Percentiles rank a stretch among this genome's conserved stretches.
These are phyloP conservation scores for Chaetomium sp. DNA, from an alignment of 2,329 filamentous ascomycete species.

Conservation along the genomic window DNA sequence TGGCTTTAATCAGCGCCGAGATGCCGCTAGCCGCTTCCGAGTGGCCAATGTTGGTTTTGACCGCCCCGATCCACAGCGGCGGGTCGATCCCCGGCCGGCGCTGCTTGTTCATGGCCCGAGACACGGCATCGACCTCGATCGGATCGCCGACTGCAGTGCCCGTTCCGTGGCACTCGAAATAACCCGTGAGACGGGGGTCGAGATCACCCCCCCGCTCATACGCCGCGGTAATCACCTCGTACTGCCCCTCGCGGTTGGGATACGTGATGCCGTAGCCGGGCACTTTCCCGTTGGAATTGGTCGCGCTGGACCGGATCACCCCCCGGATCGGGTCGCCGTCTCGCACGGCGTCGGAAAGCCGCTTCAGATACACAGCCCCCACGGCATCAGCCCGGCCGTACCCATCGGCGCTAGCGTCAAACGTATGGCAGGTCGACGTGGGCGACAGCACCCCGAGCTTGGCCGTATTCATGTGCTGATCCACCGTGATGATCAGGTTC, in stretches of 20 bases:
- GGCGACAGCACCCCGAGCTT: neutral
- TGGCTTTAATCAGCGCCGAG: slow-evolving; percentile 27
- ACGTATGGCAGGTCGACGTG: slow-evolving; percentile 22
- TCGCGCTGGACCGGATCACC: slow-evolving; percentile 23
- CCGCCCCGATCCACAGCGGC: slow-evolving; percentile 23
- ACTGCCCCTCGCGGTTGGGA: slow-evolving; percentile 20
- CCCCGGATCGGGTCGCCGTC: slow-evolving; percentile 24
- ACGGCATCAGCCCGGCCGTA: slow-evolving; percentile 17
- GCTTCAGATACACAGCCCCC: slow-evolving; percentile 9
- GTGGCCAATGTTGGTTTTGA: slow-evolving; percentile 28
- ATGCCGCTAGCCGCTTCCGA: slow-evolving; percentile 21
- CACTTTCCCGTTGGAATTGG: slow-evolving; percentile 24
- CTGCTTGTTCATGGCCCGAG: slow-evolving; percentile 14
- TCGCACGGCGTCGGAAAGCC: slow-evolving; percentile 25
- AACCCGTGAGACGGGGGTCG: neutral
- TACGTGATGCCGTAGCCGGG: slow-evolving; percentile 23
- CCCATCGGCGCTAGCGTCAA: slow-evolving; percentile 25
- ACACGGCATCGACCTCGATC: slow-evolving; percentile 34
- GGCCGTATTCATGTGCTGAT: neutral
- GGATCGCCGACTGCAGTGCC: slow-evolving; percentile 38
- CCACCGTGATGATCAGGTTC: neutral
- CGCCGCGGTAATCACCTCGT: neutral
- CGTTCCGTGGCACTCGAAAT: slow-evolving; percentile 30
- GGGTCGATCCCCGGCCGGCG: slow-evolving; percentile 21
- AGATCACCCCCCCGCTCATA: neutral